Base-by-base conservation (phyloP, 805 yeast genomes). In the Schizosaccharomyces lindneri region DNA sequence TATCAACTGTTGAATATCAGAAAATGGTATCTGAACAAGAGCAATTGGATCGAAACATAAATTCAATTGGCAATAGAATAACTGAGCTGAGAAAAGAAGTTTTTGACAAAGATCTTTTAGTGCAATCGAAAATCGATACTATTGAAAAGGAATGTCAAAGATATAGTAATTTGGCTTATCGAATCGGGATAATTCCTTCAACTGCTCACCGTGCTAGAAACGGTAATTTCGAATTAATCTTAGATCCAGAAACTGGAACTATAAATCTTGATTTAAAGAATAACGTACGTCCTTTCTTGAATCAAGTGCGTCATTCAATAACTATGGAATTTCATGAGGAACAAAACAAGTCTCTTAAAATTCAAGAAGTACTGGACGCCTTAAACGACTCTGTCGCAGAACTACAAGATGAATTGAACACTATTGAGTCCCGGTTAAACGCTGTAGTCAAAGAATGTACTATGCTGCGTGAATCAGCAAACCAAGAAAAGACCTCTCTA, bases 1-100 rank as follows among this genome's bases (percentile, higher is more conserved):
- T 82, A 61, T 78, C 85, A 3, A 76, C 84, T 3, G 75, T 74
- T 17, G 82, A 80, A 55, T 79, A 87, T 61, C 87, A 87, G 65
- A 71, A 75, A 61, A 75, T 84, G 71, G 81, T 79, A 66, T 71
- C 72, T 41, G 86, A 83, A 67, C 74, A 86, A 62, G 86, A 82
- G 32, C 76, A 76, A 59, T 69, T 84, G 4, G 75, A 82, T 5
- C 76, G 76, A 64, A 70, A 77, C 19, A 74, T 84, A 60, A 87
- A 83, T 61, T 66, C 69, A 2, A 71, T 74, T 17, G 70, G 71
- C 19, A 68, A 67, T 57, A 75, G 77, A 63, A 51, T 51, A 19
- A 21, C 19, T 7, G 57, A 51, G 27, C 36, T 51, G 9, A 70
- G 78, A 61, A 80, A 78, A 59, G 80, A 78, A 55, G 69, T 76